These are phyloP conservation scores for Tetratostichococcus sp. DNA, from an alignment of 139 green algal genomes.

Conservation along the genomic window DNA sequence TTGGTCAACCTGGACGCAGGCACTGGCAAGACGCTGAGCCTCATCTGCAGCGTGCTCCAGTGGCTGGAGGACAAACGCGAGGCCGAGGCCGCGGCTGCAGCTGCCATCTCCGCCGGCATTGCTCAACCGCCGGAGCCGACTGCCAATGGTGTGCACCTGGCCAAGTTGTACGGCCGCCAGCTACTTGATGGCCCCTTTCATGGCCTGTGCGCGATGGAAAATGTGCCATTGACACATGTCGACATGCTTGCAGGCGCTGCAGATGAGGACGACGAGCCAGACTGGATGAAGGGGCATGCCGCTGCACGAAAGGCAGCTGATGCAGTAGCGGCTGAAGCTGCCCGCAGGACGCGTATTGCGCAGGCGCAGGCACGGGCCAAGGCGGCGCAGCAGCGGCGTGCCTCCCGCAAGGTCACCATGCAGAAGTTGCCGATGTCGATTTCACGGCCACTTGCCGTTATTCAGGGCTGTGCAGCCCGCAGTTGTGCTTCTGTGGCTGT, in stretches of 20 bases:
- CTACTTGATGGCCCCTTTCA: too few species aligned
- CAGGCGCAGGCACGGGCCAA: background rate
- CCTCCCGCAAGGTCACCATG: background rate
- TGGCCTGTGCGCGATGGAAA: too few species aligned
- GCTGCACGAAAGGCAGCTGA: background rate
- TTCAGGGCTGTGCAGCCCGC: too few species aligned
- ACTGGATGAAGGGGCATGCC: slow-evolving; percentile 42
- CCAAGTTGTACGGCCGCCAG: too few species aligned
- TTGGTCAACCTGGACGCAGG: slow-evolving; percentile 43
- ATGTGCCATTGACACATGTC: too few species aligned
- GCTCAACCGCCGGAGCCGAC: background rate
- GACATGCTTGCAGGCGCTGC: background rate
- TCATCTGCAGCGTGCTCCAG: slow-evolving; percentile 81
- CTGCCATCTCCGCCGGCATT: background rate
- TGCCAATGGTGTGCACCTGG: background rate
- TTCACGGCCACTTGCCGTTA: too few species aligned
- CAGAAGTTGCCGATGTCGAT: too few species aligned
- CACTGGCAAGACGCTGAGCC: slow-evolving; percentile 90
- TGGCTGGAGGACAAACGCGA: slow-evolving; percentile 64
- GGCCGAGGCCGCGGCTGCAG: slow-evolving; percentile 1
- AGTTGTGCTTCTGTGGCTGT: too few species aligned
- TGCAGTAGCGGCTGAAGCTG: background rate
- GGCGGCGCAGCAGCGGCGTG: background rate
- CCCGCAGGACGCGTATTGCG: background rate
- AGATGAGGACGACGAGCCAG: slow-evolving; percentile 21